Evolutionary conservation across 1,139 yeast genomes (phyloP).

Genomic region (Lodderomyces margitis): DNA sequence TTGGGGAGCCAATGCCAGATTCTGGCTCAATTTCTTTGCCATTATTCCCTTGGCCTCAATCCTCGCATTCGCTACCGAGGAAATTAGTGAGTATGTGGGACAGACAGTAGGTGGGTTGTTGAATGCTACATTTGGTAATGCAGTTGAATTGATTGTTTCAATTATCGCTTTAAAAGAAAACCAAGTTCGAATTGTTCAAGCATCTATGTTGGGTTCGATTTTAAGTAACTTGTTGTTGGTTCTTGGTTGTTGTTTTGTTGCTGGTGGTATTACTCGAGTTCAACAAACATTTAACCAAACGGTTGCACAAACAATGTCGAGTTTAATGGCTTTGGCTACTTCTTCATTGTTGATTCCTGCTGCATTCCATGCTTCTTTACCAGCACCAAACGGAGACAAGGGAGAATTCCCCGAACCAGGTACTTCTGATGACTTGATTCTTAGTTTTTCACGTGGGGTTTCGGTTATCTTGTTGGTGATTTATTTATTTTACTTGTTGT

Average conservation of each 20-base stretch:
- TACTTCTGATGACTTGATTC: constrained; percentile 49
- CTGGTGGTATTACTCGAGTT: constrained; percentile 84
- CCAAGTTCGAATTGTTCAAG: constrained; percentile 92
- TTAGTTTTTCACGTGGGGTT: constrained; percentile 83
- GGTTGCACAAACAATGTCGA: constrained; percentile 96
- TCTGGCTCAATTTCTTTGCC: constrained; percentile 79
- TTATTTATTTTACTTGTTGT: constrained; percentile 73
- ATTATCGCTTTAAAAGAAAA: constrained; percentile 82
- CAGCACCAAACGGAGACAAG: constrained; percentile 37
- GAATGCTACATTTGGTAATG: constrained; percentile 96
- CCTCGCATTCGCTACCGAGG: constrained; percentile 90
- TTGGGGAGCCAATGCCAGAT: constrained; percentile 59
- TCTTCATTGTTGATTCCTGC: constrained; percentile 91
- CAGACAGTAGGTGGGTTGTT: constrained; percentile 87
- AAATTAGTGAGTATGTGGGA: constrained; percentile 82
- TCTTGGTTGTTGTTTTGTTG: constrained; percentile 91
- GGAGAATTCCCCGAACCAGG: constrained; percentile 38
- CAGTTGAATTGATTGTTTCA: constrained; percentile 88
- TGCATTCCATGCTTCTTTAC: constrained; percentile 86
- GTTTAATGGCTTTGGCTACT: constrained; percentile 86
- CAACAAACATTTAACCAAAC: constrained; percentile 93
- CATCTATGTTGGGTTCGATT: constrained; percentile 94
- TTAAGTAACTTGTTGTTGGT: constrained; percentile 84
- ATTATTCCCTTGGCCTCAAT: constrained; percentile 91
- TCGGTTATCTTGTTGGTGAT: constrained; percentile 75